Conservation (phyloP, 2,329 filamentous ascomycete genomes). For the Drechslerella stenobrocha region DNA sequence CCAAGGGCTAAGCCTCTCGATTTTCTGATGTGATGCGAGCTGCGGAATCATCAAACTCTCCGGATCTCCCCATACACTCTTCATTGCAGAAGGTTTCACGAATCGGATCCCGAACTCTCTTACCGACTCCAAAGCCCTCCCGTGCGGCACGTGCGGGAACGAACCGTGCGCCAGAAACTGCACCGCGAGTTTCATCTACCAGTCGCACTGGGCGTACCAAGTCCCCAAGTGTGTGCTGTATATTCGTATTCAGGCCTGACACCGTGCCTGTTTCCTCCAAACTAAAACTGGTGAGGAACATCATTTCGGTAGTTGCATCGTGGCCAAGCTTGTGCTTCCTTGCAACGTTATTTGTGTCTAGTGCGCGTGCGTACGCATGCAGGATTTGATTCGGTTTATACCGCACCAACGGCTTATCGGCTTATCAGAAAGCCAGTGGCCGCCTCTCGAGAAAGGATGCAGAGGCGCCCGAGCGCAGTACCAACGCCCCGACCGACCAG, state of each 20-base stretch:
- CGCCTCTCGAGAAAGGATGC: neutral
- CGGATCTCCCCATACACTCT: neutral
- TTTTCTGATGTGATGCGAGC: too few relatives aligned
- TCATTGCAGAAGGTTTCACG: conserved; percentile 36
- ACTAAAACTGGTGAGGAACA: too few relatives aligned
- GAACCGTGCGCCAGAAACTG: conserved; percentile 46
- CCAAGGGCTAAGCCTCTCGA: too few relatives aligned
- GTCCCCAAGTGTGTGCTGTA: too few relatives aligned
- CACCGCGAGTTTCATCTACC: conserved; percentile 48
- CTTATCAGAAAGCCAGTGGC: too few relatives aligned
- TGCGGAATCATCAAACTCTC: neutral
- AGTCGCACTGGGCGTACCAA: too few relatives aligned
- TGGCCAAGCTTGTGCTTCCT: too few relatives aligned
- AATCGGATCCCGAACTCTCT: neutral
- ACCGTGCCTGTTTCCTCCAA: too few relatives aligned
- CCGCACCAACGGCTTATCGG: neutral
- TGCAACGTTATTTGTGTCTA: too few relatives aligned
- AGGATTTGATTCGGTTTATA: neutral
- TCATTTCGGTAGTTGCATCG: neutral
- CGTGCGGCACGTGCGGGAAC: conserved; percentile 1
- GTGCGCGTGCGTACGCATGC: neutral
- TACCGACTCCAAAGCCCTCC: neutral
- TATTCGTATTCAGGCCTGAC: too few relatives aligned
- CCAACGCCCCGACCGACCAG: neutral
- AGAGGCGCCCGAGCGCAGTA: neutral